A percentile compares a stretch with the other conserved stretches of the same genome.
Evolutionary conservation across 1,139 yeast species (phyloP).

Genomic region (Sugiyamaella neomexicana): DNA sequence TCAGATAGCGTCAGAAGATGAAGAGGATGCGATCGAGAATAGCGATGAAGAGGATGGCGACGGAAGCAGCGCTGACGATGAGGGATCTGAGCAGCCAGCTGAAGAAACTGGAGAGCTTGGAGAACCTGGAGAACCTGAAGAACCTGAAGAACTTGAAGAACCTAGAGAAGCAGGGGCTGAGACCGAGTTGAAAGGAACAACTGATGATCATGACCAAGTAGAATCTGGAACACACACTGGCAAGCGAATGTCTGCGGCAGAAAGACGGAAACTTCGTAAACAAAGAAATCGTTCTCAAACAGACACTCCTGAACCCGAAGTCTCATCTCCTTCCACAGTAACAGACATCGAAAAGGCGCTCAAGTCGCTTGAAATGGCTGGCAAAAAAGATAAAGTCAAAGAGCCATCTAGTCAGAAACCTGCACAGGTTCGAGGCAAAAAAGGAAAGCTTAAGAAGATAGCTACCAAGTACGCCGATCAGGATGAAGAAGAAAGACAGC

Average conservation of each 20-base stretch:
- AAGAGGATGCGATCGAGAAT: constrained; percentile 17
- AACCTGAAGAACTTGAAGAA: constrained; percentile 19
- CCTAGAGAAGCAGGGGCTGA: constrained; percentile 1
- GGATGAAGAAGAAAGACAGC: constrained; percentile 79
- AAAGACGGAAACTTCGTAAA: constrained; percentile 14
- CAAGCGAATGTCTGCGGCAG: constrained; percentile 18
- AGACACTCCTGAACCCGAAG: constrained; percentile 15
- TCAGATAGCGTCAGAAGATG: constrained; percentile 25
- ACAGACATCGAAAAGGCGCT: constrained; percentile 26
- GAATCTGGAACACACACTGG: not conserved
- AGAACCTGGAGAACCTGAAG: constrained; percentile 17
- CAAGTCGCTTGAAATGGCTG: constrained; percentile 22
- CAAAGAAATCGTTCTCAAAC: constrained; percentile 11
- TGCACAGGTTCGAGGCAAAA: constrained; percentile 71
- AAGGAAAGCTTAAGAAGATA: constrained; percentile 78
- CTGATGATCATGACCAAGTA: no score
- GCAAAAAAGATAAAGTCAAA: constrained; percentile 15
- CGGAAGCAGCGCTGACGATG: constrained; percentile 21
- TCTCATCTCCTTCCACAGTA: constrained; percentile 20
- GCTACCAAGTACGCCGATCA: constrained; percentile 83
- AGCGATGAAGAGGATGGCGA: constrained; percentile 13
- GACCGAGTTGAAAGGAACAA: constrained; percentile 3
- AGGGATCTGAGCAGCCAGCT: constrained; percentile 12
- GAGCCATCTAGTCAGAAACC: constrained; percentile 29
- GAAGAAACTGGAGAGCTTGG: not conserved